Percentiles rank a stretch among this genome's conserved stretches.
Conservation (phyloP, 495 filamentous ascomycete species). For the Xylaria cubensis region DNA sequence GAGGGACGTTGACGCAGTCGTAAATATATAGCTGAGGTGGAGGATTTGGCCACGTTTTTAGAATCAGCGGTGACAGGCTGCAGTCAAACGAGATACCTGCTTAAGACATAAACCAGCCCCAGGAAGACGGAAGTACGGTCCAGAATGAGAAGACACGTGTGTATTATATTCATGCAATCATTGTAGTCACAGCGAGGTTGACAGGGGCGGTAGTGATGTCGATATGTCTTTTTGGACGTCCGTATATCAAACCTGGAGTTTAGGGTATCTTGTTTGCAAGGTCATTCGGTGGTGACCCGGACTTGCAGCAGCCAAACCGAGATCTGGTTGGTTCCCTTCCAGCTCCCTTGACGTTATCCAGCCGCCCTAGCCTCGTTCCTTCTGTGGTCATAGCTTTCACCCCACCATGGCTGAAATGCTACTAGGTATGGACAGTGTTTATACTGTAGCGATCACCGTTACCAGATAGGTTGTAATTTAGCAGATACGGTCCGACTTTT, state of each 20-base stretch:
- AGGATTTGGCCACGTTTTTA: slow-evolving; percentile 31
- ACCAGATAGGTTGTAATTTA: background rate
- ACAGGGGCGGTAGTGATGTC: background rate
- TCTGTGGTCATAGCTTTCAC: slow-evolving; percentile 24
- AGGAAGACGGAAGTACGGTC: background rate
- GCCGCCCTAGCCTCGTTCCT: slow-evolving; percentile 1
- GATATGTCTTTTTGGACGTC: slow-evolving; percentile 3
- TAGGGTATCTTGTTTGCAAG: background rate
- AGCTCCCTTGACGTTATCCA: slow-evolving; percentile 5
- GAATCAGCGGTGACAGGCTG: slow-evolving; percentile 28
- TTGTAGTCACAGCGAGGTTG: slow-evolving; percentile 11
- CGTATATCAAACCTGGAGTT: background rate
- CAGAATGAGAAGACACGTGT: background rate
- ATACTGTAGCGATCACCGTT: background rate
- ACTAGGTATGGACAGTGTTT: background rate
- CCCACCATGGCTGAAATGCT: background rate
- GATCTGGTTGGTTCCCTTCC: slow-evolving; percentile 13
- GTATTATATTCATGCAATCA: slow-evolving; percentile 13
- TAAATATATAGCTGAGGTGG: background rate
- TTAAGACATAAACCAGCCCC: background rate
- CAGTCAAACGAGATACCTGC: slow-evolving; percentile 4
- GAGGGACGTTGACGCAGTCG: background rate
- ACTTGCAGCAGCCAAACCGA: slow-evolving; percentile 1
- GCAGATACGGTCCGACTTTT: too few relatives aligned
- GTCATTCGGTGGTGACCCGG: slow-evolving; percentile 11